These are phyloP conservation scores for Tolypocladium ophioglossoides DNA, from an alignment of 2,329 filamentous ascomycete species.

Conservation along the genomic window DNA sequence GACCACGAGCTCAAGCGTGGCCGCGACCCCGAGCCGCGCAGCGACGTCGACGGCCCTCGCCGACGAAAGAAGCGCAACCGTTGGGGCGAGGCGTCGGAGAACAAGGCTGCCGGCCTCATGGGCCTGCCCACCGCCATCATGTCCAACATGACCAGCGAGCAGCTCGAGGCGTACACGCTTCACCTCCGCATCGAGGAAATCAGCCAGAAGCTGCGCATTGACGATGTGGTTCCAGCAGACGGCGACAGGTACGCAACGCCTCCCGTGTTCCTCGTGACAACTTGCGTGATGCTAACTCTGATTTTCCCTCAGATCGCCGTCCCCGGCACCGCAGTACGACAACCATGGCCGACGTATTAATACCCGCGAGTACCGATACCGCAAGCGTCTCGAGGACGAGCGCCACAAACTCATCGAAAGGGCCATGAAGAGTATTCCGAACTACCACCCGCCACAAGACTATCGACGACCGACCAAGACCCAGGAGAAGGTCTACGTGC, in stretches of 20 bases:
- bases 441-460: conserved; percentile 97
- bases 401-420: conserved; percentile 98
- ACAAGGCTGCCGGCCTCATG: conserved; percentile 97
- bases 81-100: conserved; percentile 95
- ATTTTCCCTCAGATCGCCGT: conserved; percentile 63
- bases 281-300: conserved; percentile 1
- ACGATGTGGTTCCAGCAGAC: conserved; percentile 95
- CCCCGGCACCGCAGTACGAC: conserved; percentile 93
- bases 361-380: conserved; percentile 95
- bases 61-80: conserved; percentile 97
- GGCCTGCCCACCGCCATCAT: conserved; percentile 92
- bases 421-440: conserved; percentile 98
- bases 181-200: conserved; percentile 98
- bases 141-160: conserved; percentile 96
- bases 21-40: conserved; percentile 75
- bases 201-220: conserved; percentile 96
- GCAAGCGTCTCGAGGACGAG: conserved; percentile 96
- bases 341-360: conserved; percentile 99
- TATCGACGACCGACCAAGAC: conserved; percentile 99
- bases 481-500: conserved; percentile 99
- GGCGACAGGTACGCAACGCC: conserved; percentile 66
- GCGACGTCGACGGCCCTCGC: conserved; percentile 63
- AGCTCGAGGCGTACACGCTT: conserved; percentile 92
- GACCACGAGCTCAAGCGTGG: conserved; percentile 68
- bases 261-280: neutral